phyloP scores from a whole-genome alignment of 2,329 filamentous ascomycete species.

The Trichoderma oligosporum region DNA sequence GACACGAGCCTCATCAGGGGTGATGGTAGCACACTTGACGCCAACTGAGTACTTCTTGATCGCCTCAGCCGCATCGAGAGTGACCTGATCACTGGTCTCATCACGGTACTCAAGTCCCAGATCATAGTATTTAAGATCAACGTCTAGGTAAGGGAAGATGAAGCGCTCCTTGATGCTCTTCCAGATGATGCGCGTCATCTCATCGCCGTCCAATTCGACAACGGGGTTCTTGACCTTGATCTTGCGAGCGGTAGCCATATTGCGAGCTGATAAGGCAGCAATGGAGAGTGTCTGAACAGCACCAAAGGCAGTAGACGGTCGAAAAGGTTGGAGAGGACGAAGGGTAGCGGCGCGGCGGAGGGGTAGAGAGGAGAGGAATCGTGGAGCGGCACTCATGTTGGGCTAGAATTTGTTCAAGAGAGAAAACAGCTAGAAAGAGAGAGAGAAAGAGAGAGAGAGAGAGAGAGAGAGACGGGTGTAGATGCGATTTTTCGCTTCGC shows the following conservation, averaged over 20 bases:
- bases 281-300: constrained; percentile 50
- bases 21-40: constrained; percentile 99
- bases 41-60: constrained; percentile 99
- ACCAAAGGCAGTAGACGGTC: constrained; percentile 42
- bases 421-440: no score
- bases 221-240: constrained; percentile 99
- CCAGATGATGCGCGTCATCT: constrained; percentile 99
- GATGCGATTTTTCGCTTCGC: no score
- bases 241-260: constrained; percentile 65
- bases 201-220: constrained; percentile 90
- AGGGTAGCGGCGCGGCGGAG: constrained; percentile 30
- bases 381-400: constrained; percentile 27
- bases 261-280: constrained; percentile 68
- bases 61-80: constrained; percentile 87
- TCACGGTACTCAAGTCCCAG: constrained; percentile 92
- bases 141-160: constrained; percentile 91
- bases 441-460: not conserved
- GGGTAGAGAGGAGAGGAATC: constrained; percentile 31
- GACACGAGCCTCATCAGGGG: constrained; percentile 91
- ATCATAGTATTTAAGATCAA: constrained; percentile 98
- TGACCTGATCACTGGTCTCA: constrained; percentile 94
- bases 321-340: constrained; percentile 32
- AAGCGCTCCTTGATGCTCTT: constrained; percentile 99
- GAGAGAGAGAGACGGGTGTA: not conserved
- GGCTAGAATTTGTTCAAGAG: not conserved